These are phyloP conservation scores for Phytophthora hybrid DNA, from an alignment of 352 stramenopile genomes.

Conservation along the genomic window DNA sequence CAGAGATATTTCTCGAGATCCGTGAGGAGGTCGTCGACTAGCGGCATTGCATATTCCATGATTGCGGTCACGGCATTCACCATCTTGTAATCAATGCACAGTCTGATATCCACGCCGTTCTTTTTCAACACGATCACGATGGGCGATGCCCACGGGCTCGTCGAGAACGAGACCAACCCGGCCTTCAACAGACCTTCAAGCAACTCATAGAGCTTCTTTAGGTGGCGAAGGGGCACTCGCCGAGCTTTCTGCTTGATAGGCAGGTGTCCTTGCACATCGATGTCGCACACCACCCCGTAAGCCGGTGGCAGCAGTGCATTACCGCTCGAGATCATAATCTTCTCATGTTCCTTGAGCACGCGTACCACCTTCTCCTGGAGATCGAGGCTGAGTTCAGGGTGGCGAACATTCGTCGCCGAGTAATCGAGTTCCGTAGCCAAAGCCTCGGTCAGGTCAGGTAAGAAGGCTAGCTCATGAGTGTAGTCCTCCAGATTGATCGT, in stretches of 20 bases:
- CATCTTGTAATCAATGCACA: constrained; percentile 5
- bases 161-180: background rate
- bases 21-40: background rate
- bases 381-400: background rate
- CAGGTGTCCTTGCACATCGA: background rate
- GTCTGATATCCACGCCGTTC: background rate
- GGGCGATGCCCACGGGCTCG: background rate
- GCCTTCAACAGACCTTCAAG: background rate
- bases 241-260: background rate
- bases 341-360: background rate
- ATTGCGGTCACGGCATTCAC: background rate
- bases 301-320: background rate
- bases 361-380: background rate
- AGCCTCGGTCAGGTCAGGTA: background rate
- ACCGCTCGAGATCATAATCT: background rate
- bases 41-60: background rate
- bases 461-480: background rate
- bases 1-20: background rate
- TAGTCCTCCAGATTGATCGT: background rate
- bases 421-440: background rate
- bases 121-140: constrained; percentile 2
- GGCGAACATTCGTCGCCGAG: background rate
- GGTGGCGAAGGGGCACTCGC: background rate
- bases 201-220: background rate
- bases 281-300: background rate